A percentile compares a stretch with the other conserved stretches of the same genome.
These are phyloP conservation scores for Lathyrus sativus DNA, from an alignment of 306 rosid species.

Conservation along the genomic window DNA sequence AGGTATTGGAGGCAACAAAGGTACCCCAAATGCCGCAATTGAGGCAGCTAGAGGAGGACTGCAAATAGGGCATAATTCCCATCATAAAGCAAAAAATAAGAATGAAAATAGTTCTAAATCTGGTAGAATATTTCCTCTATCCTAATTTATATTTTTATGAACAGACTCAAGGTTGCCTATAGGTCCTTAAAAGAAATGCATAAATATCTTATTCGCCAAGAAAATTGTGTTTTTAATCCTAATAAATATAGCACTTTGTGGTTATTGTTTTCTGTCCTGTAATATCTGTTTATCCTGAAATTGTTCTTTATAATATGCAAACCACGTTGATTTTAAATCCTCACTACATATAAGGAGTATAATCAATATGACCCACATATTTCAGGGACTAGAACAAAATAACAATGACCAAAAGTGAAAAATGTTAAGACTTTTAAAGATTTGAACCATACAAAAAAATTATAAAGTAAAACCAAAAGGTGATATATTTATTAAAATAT, in stretches of 20 bases:
- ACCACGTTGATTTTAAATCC: not conserved
- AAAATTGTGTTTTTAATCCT: not conserved
- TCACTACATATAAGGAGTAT: not conserved
- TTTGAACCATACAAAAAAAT: not conserved
- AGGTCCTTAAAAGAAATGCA: too few species aligned
- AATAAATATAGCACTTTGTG: not conserved
- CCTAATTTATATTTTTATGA: not conserved
- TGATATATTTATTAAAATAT: not conserved
- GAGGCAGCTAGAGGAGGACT: not conserved
- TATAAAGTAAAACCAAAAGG: not conserved
- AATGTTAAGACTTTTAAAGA: not conserved
- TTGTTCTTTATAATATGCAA: not conserved
- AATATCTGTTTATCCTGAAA: not conserved
- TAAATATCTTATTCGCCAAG: too few species aligned
- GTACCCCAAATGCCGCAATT: not conserved
- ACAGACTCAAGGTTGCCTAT: not conserved
- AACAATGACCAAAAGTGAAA: not conserved
- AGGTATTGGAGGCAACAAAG: not conserved
- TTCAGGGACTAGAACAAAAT: not conserved
- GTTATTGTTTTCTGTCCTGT: not conserved
- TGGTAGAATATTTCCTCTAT: conserved; percentile 8
- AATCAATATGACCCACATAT: not conserved
- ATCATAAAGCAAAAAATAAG: not conserved
- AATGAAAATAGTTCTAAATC: not conserved
- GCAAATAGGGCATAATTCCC: not conserved